phyloP scores from a whole-genome alignment of 805 yeast species.

The Metschnikowia cubensis region DNA sequence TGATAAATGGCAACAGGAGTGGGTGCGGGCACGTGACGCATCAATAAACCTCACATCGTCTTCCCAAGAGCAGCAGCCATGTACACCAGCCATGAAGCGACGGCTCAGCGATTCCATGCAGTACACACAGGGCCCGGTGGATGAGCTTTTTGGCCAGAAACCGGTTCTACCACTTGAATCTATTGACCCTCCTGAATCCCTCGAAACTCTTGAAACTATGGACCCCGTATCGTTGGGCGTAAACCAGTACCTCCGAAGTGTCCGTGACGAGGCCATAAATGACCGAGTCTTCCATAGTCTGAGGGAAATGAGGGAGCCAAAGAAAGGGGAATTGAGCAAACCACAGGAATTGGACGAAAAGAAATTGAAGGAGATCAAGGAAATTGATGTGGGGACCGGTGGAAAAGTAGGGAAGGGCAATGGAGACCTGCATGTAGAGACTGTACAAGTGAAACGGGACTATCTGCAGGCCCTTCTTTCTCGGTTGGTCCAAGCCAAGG shows the following conservation, averaged over 20 bases:
- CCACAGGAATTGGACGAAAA: not conserved
- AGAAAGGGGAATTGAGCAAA: not conserved
- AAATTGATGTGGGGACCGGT: too few relatives aligned
- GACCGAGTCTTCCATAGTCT: constrained; percentile 17
- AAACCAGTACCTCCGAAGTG: constrained; percentile 23
- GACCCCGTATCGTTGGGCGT: constrained; percentile 13
- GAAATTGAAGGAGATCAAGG: too few relatives aligned
- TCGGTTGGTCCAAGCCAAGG: not conserved
- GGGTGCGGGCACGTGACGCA: not conserved
- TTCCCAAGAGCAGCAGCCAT: too few relatives aligned
- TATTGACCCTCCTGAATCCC: constrained; percentile 2
- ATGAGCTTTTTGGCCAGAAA: constrained; percentile 29
- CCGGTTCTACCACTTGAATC: constrained; percentile 22
- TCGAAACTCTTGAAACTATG: constrained; percentile 5
- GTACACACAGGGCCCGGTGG: constrained; percentile 23
- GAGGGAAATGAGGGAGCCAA: not conserved
- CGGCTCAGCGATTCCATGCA: not conserved
- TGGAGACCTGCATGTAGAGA: too few relatives aligned
- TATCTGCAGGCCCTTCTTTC: not conserved
- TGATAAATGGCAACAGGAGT: too few relatives aligned
- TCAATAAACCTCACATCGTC: too few relatives aligned
- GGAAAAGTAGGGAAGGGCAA: too few relatives aligned
- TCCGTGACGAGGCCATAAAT: constrained; percentile 30
- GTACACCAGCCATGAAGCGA: not conserved
- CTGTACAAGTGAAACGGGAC: too few relatives aligned